Evolutionary conservation across 2,329 filamentous ascomycete genomes (phyloP).

Genomic region (Hypomyces perniciosus): DNA sequence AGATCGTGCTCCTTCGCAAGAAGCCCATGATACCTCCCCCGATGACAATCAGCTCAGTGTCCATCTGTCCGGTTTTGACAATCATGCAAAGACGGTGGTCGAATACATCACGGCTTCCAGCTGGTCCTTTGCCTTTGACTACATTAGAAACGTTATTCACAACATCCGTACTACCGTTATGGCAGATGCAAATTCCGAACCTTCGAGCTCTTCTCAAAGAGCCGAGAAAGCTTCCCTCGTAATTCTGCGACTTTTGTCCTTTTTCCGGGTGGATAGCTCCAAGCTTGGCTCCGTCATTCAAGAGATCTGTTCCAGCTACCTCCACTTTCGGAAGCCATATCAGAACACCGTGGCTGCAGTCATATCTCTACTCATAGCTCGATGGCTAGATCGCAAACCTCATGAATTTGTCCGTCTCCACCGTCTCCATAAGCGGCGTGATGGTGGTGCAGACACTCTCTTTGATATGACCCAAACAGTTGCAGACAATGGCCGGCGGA

Average conservation of each 20-base stretch:
- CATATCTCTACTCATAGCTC: slow-evolving; percentile 55
- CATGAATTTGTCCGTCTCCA: slow-evolving; percentile 60
- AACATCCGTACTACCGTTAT: slow-evolving; percentile 41
- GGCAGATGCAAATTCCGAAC: slow-evolving; percentile 31
- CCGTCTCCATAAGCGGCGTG: slow-evolving; percentile 53
- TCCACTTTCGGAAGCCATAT: slow-evolving; percentile 58
- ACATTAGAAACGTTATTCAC: slow-evolving; percentile 48
- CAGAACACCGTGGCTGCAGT: slow-evolving; percentile 59
- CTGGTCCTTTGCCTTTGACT: slow-evolving; percentile 55
- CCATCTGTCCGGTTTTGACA: slow-evolving; percentile 44
- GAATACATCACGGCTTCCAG: slow-evolving; percentile 61
- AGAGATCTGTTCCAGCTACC: slow-evolving; percentile 60
- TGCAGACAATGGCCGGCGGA: slow-evolving; percentile 51
- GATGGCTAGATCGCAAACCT: slow-evolving; percentile 61
- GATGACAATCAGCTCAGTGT: slow-evolving; percentile 25
- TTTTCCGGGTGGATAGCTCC: slow-evolving; percentile 57
- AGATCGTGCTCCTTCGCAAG: slow-evolving; percentile 15
- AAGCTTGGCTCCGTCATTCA: slow-evolving; percentile 58
- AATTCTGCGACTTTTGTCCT: slow-evolving; percentile 53
- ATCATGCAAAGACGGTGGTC: slow-evolving; percentile 48
- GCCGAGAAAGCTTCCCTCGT: slow-evolving; percentile 49
- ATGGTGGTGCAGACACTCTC: slow-evolving; percentile 59
- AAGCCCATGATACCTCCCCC: slow-evolving; percentile 14
- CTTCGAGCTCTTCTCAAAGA: slow-evolving; percentile 35
- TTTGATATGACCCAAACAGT: slow-evolving; percentile 64